Percentiles rank a stretch among this genome's conserved stretches.
Conservation (phyloP, 768 basidiomycete species). For the Trametes maxima region DNA sequence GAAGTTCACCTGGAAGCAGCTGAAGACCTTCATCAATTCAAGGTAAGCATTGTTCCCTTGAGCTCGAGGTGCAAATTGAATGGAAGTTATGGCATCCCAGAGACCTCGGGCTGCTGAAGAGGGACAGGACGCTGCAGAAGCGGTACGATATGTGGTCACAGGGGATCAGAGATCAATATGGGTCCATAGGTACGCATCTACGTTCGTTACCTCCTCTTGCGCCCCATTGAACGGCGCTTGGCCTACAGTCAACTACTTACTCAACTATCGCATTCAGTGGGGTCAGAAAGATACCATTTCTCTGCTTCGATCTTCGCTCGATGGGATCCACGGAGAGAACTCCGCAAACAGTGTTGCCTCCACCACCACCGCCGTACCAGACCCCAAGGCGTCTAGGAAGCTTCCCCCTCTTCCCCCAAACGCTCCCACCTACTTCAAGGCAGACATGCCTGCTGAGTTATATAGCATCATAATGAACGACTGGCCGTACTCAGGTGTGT, state of each 20-base stretch:
- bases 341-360: not conserved
- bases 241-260: constrained; percentile 66
- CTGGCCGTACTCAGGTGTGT: constrained; percentile 84
- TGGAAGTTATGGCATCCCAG: constrained; percentile 38
- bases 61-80: not conserved
- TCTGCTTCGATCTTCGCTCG: constrained; percentile 57
- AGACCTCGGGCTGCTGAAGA: constrained; percentile 79
- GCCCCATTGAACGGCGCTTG: not conserved
- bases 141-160: constrained; percentile 64
- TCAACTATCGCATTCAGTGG: constrained; percentile 73
- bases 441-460: constrained; percentile 56
- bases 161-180: constrained; percentile 59
- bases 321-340: constrained; percentile 25
- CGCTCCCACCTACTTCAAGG: constrained; percentile 64
- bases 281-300: constrained; percentile 67
- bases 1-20: constrained; percentile 73
- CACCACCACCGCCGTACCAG: not conserved
- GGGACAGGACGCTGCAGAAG: constrained; percentile 67
- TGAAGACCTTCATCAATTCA: constrained; percentile 78
- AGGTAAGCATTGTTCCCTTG: constrained; percentile 47
- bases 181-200: constrained; percentile 58
- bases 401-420: constrained; percentile 37
- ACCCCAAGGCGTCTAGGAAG: constrained; percentile 9
- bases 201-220: too few relatives aligned
- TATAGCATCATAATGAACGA: constrained; percentile 80